Percentiles rank a stretch among this genome's conserved stretches.
phyloP scores from a whole-genome alignment of 805 yeast species.

The Priceomyces castillae region DNA sequence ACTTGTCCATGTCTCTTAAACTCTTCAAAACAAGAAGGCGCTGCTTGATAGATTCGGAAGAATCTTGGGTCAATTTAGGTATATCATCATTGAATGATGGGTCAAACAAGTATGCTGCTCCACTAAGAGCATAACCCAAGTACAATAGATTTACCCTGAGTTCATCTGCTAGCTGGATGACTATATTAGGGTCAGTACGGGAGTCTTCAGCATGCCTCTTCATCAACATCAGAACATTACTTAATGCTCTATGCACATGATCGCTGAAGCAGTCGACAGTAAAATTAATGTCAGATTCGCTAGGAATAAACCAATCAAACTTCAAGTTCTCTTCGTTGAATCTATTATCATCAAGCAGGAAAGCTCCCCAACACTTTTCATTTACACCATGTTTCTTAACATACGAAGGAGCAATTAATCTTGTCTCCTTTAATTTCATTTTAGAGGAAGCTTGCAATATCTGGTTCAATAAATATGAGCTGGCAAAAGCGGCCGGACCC shows the following conservation, averaged over 20 bases:
- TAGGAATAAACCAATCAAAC: slow-evolving; percentile 78
- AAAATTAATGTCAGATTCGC: slow-evolving; percentile 49
- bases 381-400: slow-evolving; percentile 33
- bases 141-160: slow-evolving; percentile 55
- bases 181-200: slow-evolving; percentile 14
- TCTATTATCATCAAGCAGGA: slow-evolving; percentile 54
- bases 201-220: slow-evolving; percentile 18
- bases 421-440: slow-evolving; percentile 54
- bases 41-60: slow-evolving; percentile 31
- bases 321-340: slow-evolving; percentile 47
- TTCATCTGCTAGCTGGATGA: slow-evolving; percentile 46
- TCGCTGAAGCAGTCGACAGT: slow-evolving; percentile 59
- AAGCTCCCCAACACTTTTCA: slow-evolving; percentile 72
- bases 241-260: slow-evolving; percentile 44
- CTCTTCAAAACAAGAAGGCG: slow-evolving; percentile 33
- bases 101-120: slow-evolving; percentile 70
- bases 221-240: slow-evolving; percentile 38
- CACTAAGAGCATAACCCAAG: slow-evolving; percentile 61
- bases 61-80: slow-evolving; percentile 33
- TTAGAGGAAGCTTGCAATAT: slow-evolving; percentile 61
- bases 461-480: slow-evolving; percentile 66
- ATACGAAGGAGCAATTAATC: slow-evolving; percentile 50
- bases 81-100: slow-evolving; percentile 58
- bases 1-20: slow-evolving; percentile 24
- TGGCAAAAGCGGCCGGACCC: slow-evolving; percentile 63